Evolutionary conservation across 495 filamentous ascomycete species (phyloP), one percentile per base, ranked within the genome.

Genomic region (Trichocladium antarcticum): DNA sequence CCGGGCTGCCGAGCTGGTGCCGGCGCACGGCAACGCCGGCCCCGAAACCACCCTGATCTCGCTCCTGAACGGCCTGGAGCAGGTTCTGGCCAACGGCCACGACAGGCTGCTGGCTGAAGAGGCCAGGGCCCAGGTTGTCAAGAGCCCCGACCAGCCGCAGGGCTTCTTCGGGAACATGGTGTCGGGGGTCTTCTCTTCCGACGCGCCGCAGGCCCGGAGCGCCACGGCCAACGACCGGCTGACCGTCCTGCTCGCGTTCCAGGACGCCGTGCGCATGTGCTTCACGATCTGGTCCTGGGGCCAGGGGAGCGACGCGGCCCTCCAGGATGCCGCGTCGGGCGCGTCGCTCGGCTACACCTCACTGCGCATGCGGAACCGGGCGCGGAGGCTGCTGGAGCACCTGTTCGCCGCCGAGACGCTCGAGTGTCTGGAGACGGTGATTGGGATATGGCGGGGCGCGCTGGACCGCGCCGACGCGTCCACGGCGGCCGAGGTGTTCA

Each of bases 91-190:
- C 27, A 78, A 77, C 58, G 87, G 84, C 21, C 92, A 99, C 67
- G 87, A 95, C 52, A 82, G 80, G 38, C 74, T 97, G 7, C 65
- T 88, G 22, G 67, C 73, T 34, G 85, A 93, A 53, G 87, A 95
- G 64, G 71, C 79, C 36, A 85, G 81, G 51, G 67, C 67, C 31
- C 73, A 80, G 43, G 67, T 73, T 31, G 67, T 76, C 32, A 95
- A 90, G 66, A 85, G 77, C 47, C 85, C 87, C 32, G 87, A 95
- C 54, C 85, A 89, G 58, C 73, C 81, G 12, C 86, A 92, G 58
- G 85, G 89, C 37, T 95, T 97, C 64, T 95, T 98, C 58, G 89
- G 90, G 15, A 95, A 89, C 56, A 94, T 97, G 85, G 88, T 95
- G 1, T 92, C 89, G 1, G 89, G 89, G 0, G 86, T 95, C 0